Evolutionary conservation across 2,329 filamentous ascomycete species (phyloP), one percentile per base, ranked within the genome.

Genomic region (Pseudogymnoascus sp.): DNA sequence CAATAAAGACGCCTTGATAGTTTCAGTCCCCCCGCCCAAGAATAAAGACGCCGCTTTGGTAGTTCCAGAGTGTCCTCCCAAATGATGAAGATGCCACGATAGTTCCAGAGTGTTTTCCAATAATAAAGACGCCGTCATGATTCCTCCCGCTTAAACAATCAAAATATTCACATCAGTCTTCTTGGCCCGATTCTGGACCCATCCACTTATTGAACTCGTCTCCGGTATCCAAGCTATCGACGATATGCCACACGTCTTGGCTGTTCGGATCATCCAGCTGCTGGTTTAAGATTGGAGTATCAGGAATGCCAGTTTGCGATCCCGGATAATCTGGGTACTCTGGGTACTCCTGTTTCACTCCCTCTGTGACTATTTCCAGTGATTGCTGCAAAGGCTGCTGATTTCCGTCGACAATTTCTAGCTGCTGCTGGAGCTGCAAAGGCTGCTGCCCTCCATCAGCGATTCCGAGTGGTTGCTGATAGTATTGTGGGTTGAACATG

Each of bases 151-250:
- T 52, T 16, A 52, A 52, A 31, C 40, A n/a, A n/a, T 25, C 14
- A 12, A 28, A 61, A 62, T 60, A 49, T 38, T 38, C 21, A 60
- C 62, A 62, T 14, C 60, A 58, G 31, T 55, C 14, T 58, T 37
- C 28, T 33, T 35, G 40, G 9, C 25, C 21, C 12, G 35, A 33
- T 25, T 67, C 67, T 11, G 62, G 63, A 23, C 68, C 66, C 67
- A 72, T 69, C 72, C 72, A 73, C 40, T 71, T 31, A 16, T 73
- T 71, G 60, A 73, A 73, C 45, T 73, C 70, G 12, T 65, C 67
- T 25, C 68, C 69, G 16, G 63, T 65, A 59, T 71, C 69, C 38
- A 73, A 63, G 9, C 68, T 64, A 38, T 69, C 71, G 40, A 71
- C 66, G 4, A 52, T 31, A 16, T 73, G 70, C 72, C 72, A 73